Conservation (phyloP, 192 early-diverging fungal species). For the Mortierella antarctica region DNA sequence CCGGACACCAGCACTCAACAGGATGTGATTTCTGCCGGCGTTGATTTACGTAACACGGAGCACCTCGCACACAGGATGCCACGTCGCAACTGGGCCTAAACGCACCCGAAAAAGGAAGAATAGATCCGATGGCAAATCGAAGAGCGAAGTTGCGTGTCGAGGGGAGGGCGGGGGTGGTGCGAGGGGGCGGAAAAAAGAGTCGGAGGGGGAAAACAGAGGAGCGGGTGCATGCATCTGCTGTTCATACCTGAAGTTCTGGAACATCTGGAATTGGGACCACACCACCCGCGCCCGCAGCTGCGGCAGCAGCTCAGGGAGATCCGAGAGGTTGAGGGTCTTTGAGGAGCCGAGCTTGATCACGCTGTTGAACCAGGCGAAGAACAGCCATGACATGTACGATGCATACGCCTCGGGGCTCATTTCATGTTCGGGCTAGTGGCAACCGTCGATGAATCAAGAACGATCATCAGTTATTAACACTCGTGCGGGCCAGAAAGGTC, state of each 20-base stretch:
- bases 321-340: constrained; percentile 52
- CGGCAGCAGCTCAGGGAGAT: constrained; percentile 52
- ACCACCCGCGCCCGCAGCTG: constrained; percentile 40
- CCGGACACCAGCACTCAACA: background rate
- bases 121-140: constrained; percentile 1
- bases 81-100: background rate
- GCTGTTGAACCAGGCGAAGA: constrained; percentile 53
- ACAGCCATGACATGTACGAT: constrained; percentile 52
- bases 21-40: constrained; percentile 6
- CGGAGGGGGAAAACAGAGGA: background rate
- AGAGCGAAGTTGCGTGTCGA: too few species aligned
- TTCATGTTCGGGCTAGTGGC: constrained; percentile 27
- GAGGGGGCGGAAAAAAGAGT: too few species aligned
- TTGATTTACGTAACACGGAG: background rate
- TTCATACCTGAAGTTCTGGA: constrained; percentile 17
- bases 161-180: too few species aligned
- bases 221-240: background rate
- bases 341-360: constrained; percentile 45
- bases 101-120: constrained; percentile 7
- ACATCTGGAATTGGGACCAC: constrained; percentile 51
- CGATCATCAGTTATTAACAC: background rate
- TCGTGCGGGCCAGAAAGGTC: background rate
- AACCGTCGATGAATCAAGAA: background rate
- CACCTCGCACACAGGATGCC: too few species aligned
- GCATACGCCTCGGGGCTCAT: constrained; percentile 44